Base-by-base conservation (phyloP, 108 stramenopile genomes). In the Fragilaria crotonensis region DNA sequence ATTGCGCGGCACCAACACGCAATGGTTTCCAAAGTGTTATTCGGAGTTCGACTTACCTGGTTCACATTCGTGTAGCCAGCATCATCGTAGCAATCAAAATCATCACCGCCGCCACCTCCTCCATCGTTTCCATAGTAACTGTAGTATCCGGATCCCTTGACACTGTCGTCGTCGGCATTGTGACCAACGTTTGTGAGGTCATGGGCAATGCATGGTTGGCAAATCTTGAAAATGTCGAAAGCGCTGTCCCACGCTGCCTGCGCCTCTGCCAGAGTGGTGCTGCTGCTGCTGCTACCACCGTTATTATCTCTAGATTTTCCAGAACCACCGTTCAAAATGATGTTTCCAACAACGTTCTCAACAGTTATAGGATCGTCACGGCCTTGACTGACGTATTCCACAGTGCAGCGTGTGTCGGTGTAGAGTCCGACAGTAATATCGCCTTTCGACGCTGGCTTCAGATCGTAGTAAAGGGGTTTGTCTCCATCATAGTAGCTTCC, bases 191-290 rank as follows among this genome's bases (percentile, higher is more conserved):
- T 81, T 17, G 45, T 41, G 25, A 79, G 22, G 47, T 83, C 75
- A 47, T 78, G 54, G 11, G 83, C 76, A 17, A 84, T 67, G 53
- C 83, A 84, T 2, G 83, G 79, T 29, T 80, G 83, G 54, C 83
- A 84, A 18, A 52, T 60, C 0, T 33, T 53, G 53, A 53, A 84
- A 44, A 66, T 45, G 28, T 67, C 72, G 46, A 84, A 78, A 19
- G 70, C 73, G 21, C 30, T 60, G 17, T 75, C 50, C 71, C 78
- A 83, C 45, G 45, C 45, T 19, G 66, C 57, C 63, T 72, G 18
- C 2, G 70, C 62, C 11, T 71, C 33, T 2, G 33, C n/a, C 27
- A 77, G 51, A 3, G 75, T 47, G 7, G 66, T 57, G 7, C 21
- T 21, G 27, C 41, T 57, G 47, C 46, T 65, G 48, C 66, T 57